Evolutionary conservation across 768 basidiomycete genomes (phyloP).

Genomic region (Mycena galericulata): DNA sequence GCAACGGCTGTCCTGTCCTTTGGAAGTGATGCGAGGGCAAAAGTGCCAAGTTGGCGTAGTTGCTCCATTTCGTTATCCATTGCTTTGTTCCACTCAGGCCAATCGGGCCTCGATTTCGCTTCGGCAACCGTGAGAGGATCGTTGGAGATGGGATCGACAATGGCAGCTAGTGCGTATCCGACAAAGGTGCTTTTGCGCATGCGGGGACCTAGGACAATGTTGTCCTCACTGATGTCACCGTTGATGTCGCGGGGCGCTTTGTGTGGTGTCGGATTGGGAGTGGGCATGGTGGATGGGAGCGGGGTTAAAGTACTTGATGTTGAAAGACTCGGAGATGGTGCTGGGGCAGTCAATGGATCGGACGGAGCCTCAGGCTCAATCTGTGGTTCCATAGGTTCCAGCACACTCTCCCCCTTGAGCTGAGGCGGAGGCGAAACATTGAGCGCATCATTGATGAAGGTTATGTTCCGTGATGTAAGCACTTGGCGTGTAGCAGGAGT

Average conservation of each 20-base stretch:
- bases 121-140: conserved; percentile 17
- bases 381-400: background rate
- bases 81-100: conserved; percentile 13
- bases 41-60: conserved; percentile 19
- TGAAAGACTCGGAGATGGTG: background rate
- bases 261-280: background rate
- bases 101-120: conserved; percentile 7
- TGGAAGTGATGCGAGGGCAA: conserved; percentile 31
- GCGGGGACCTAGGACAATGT: background rate
- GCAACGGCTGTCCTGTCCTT: conserved; percentile 27
- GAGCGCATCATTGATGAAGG: background rate
- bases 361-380: conserved; percentile 11
- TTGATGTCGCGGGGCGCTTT: conserved; percentile 11
- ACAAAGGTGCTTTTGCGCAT: background rate
- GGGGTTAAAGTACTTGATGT: background rate
- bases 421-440: conserved; percentile 6
- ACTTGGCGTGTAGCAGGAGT: conserved; percentile 24
- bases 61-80: conserved; percentile 13
- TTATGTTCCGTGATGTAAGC: conserved; percentile 34
- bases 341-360: background rate
- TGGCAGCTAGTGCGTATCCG: conserved; percentile 29
- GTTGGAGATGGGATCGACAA: conserved; percentile 5
- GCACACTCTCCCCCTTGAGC: conserved; percentile 23
- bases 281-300: background rate
- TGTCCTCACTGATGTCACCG: conserved; percentile 4